Base-by-base conservation (phyloP, 2,329 filamentous ascomycete species). In the Monilinia fructicola region DNA sequence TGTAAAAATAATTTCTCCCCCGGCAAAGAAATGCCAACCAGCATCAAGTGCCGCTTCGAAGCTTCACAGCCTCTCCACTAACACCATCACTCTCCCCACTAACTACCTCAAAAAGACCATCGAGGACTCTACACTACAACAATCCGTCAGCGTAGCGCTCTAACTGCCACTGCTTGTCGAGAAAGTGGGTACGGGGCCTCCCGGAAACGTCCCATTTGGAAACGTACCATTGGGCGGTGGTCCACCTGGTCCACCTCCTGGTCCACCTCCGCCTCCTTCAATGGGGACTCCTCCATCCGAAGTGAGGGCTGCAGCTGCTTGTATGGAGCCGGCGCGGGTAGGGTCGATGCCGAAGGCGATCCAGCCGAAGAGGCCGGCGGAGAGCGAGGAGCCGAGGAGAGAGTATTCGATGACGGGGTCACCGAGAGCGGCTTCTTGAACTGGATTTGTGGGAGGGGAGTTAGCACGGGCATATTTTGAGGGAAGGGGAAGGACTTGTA, bases 401-500 rank as follows among this genome's bases (percentile, higher is more conserved):
- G 83, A 79, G 67, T 84, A 85, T 71, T 86, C 79, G 63, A 84
- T 76, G 71, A 85, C 79, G 1, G 84, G 85, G 71, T 84, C 82
- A 1, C 61, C 61, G 40, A 64, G 26, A 12, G 50, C 40, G 50
- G 61, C 61, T 54, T 54, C 50, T 55, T 64, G 50, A 21, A 46
- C 54, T 56, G 26, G 38, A 4, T 31, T 18, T 2, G 10, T 42
- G 14, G 4, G 54, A 7, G 38, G 3, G 11, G 35, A 4, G 38
- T 55, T 55, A 55, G 54, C 26, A 7, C n/a, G 1, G 53, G 18
- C 2, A 21, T 21, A 5, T 23, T 48, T 48, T 42, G 12, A 16
- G 21, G 46, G 46, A 23, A 2, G 46, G 21, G 46, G 21, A 48
- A 12, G 44, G 4, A n/a, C 9, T 18, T 40, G 38, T 40, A 42